phyloP scores from a whole-genome alignment of 164 flowering plant species.

The Berberis vulgaris region DNA sequence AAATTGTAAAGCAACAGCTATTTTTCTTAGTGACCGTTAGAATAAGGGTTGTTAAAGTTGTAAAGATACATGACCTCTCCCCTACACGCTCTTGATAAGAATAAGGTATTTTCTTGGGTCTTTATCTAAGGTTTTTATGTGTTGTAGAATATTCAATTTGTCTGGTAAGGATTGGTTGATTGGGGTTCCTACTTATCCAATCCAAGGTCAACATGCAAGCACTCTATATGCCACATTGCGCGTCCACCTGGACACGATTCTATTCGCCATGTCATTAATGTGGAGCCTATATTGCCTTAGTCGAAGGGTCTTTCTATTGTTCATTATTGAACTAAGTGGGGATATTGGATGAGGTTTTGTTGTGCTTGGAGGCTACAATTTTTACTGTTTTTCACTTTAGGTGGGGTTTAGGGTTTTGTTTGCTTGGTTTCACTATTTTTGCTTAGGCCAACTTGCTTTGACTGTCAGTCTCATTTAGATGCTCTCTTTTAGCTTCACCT shows the following conservation, averaged over 20 bases:
- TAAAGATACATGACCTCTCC: constrained; percentile 21
- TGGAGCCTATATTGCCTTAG: neutral
- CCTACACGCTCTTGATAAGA: constrained; percentile 18
- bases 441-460: constrained; percentile 6
- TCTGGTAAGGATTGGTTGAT: constrained; percentile 25
- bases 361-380: constrained; percentile 25
- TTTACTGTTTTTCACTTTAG: constrained; percentile 20
- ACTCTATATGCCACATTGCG: constrained; percentile 5
- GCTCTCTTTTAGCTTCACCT: neutral
- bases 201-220: constrained; percentile 17
- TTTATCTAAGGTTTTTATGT: constrained; percentile 18
- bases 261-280: constrained; percentile 8
- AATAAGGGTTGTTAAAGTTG: constrained; percentile 19
- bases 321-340: constrained; percentile 24
- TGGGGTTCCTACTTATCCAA: constrained; percentile 43
- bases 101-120: constrained; percentile 16
- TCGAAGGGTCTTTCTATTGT: constrained; percentile 8
- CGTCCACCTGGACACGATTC: constrained; percentile 11
- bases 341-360: constrained; percentile 15
- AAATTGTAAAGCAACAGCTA: constrained; percentile 33
- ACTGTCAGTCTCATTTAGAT: neutral
- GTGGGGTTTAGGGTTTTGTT: constrained; percentile 8
- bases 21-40: constrained; percentile 21
- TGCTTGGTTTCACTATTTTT: constrained; percentile 1
- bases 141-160: constrained; percentile 45